Evolutionary conservation across 768 basidiomycete species (phyloP).

Genomic region (Panaeolus cyanescens): DNA sequence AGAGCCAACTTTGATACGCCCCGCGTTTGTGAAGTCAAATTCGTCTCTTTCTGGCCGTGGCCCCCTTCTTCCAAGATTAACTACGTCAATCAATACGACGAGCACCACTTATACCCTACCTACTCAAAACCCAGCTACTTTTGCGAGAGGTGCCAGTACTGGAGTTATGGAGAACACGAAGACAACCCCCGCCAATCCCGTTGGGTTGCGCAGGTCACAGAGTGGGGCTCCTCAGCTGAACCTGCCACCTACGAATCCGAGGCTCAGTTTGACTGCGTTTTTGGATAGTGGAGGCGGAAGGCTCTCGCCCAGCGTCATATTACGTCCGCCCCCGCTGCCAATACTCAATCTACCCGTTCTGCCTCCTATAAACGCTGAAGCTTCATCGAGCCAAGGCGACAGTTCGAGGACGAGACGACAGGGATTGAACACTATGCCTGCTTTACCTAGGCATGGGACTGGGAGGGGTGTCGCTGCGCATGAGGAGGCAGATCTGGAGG

Average conservation of each 20-base stretch:
- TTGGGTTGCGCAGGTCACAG: background rate
- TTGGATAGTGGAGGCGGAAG: constrained; percentile 5
- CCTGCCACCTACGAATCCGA: constrained; percentile 7
- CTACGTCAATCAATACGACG: constrained; percentile 1
- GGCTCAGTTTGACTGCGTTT: constrained; percentile 4
- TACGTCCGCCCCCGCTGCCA: constrained; percentile 14
- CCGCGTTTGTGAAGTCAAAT: background rate
- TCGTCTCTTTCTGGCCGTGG: background rate
- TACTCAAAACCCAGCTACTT: background rate
- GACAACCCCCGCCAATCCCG: background rate
- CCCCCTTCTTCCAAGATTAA: background rate
- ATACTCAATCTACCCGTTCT: constrained; percentile 11
- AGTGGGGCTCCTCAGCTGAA: background rate
- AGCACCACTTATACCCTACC: background rate
- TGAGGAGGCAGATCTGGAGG: constrained; percentile 32
- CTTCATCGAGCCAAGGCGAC: background rate
- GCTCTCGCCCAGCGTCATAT: constrained; percentile 13
- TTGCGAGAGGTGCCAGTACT: background rate
- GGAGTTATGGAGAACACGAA: background rate
- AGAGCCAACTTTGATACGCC: background rate
- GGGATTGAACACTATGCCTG: constrained; percentile 57
- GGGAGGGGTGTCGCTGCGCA: constrained; percentile 30
- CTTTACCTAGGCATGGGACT: constrained; percentile 29
- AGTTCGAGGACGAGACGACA: constrained; percentile 14
- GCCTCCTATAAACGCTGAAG: background rate